Percentiles rank a stretch among this genome's conserved stretches.
Conservation (phyloP, 106 monocot genomes). For the Narthecium ossifragum region DNA sequence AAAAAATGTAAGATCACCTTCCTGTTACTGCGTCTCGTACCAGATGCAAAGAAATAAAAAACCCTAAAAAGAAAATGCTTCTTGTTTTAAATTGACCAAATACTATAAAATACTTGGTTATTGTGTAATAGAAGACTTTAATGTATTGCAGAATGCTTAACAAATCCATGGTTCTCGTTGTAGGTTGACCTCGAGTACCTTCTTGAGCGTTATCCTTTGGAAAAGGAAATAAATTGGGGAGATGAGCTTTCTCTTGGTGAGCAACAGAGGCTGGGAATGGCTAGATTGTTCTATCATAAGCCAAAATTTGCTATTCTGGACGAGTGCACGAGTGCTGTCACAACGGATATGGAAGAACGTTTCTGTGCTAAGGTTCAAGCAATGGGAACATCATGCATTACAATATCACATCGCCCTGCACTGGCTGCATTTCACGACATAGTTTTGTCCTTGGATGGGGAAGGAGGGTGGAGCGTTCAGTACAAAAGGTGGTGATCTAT, state of each 20-base stretch:
- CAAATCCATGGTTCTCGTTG: background rate
- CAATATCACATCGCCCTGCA: slow-evolving; percentile 96
- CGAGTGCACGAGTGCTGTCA: slow-evolving; percentile 99
- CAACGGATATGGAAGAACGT: slow-evolving; percentile 98
- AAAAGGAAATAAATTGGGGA: slow-evolving; percentile 97
- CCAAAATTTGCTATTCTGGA: slow-evolving; percentile 99
- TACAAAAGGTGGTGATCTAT: slow-evolving; percentile 47
- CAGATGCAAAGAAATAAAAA: no score
- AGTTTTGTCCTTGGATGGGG: slow-evolving; percentile 95
- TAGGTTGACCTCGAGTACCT: slow-evolving; percentile 98
- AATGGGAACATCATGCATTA: slow-evolving; percentile 99
- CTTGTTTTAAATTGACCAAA: no score
- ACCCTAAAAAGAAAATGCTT: no score
- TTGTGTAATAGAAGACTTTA: no score
- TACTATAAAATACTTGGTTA: no score
- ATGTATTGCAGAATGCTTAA: background rate
- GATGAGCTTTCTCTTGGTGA: slow-evolving; percentile 99
- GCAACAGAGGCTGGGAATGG: slow-evolving; percentile 99
- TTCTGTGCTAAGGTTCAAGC: slow-evolving; percentile 92
- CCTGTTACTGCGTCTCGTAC: no score
- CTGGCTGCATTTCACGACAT: slow-evolving; percentile 98
- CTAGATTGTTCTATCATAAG: slow-evolving; percentile 93
- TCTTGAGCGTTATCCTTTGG: slow-evolving; percentile 86
- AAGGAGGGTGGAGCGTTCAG: slow-evolving; percentile 88
- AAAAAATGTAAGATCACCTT: slow-evolving; percentile 64